Base-by-base conservation (phyloP, 371 early-diverging fungal species). In the Umbelopsis sp. region DNA sequence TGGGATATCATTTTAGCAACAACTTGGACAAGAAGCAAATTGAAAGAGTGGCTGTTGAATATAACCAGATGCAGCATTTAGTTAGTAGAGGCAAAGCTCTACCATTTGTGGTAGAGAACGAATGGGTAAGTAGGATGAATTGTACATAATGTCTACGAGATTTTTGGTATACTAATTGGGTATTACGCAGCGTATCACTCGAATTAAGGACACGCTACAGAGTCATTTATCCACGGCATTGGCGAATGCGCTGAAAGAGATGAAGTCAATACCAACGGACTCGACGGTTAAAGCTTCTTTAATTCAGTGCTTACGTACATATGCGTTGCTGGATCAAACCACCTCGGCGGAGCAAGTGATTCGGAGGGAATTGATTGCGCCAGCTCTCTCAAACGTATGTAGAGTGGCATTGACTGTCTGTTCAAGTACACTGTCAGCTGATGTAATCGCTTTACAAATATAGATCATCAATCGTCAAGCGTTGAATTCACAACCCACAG, bases 31-130 rank as follows among this genome's bases (percentile, higher is more conserved):
- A 73, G n/a, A 93, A 93, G 67, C 88, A 91, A 44, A 83, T 94
- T 22, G 94, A 94, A 69, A 87, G 93, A 29, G 93, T 93, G n/a
- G 94, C 94, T 11, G 90, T 92, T 50, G 94, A 94, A 78, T 94
- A 86, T 72, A 93, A 93, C 53, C 93, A 94, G 65, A 87, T 94
- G 84, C 92, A 89, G 68, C 92, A 91, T 72, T 80, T 93, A 2
- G 91, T 92, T 2, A 80, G 82, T 14, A 78, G 86, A 52, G 92
- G 91, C n/a, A 81, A 89, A 69, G 76, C 75, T n/a, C 73, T 89
- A 10, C 87, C 91, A 4, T 92, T 92, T 74, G 91, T 94, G 20
- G 73, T 81, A 11, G 91, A 89, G 65, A 88, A 93, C 62, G 87
- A 89, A 72, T 92, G 93, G 93, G 93, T 92, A 78, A 52, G 75